Evolutionary conservation across 129 eudicot genomes (phyloP), one percentile per base, ranked within the genome.

Genomic region (Artemisia tridentata): DNA sequence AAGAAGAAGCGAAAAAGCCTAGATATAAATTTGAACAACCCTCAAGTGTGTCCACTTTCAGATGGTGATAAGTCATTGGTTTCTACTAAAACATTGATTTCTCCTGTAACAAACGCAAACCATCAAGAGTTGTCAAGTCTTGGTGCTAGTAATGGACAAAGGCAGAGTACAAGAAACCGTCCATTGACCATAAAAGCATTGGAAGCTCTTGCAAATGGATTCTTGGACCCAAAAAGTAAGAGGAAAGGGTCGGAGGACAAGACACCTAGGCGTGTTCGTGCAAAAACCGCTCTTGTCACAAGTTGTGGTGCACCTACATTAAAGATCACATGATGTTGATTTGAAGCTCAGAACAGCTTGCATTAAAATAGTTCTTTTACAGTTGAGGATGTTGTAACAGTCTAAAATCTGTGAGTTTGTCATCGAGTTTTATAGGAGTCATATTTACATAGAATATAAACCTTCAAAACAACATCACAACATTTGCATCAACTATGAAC

Each of bases 101-200:
- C 23, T 23, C 49, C 64, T 59, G 75, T 29, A 58, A 59, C 65
- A 65, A 16, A 71, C 14, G 14, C 62, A 1, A 53, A 72, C 56
- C 63, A 63, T 49, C 6, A 50, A 16, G 63, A 31, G 25, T 18
- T 18, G 62, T 47, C 62, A 20, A 53, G 27, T 12, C 5, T 12
- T 18, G 75, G 61, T 60, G 59, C 29, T 13, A 38, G 34, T 18
- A 72, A 64, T 57, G 85, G 85, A 49, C 82, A 80, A 71, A 65
- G 88, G 23, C 88, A 80, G 63, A 81, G 88, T 61, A 84, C 75
- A 16, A 84, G 88, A 74, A 84, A 72, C 85, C 71, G 85, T 11
- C 85, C 85, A 17, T 64, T 76, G 78, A 77, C 80, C 17, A 73
- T 80, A 9, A 84, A 71, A 74, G 88, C 85, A 25, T 71, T 84